Conservation (phyloP, 129 eudicot genomes). For the Pseudognaphalium luteoalbum region DNA sequence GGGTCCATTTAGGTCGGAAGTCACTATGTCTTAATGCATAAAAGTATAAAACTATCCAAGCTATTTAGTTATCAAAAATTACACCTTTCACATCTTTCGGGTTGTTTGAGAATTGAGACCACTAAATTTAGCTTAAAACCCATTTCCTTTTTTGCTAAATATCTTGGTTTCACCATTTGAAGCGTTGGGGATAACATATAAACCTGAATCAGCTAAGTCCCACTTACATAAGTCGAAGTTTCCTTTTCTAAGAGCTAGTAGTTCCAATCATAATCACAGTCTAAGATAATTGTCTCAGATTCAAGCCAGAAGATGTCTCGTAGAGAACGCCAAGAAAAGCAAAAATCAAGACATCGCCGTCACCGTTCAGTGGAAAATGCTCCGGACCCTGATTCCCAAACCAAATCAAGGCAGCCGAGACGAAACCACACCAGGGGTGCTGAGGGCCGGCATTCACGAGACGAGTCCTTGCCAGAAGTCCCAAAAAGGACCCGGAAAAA, state of each 20-base stretch:
- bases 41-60: no score
- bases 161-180: no score
- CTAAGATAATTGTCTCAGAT: conserved; percentile 20
- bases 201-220: no score
- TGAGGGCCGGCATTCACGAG: conserved; percentile 30
- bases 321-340: conserved; percentile 27
- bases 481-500: conserved; percentile 35
- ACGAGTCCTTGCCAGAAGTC: conserved; percentile 31
- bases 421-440: conserved; percentile 38
- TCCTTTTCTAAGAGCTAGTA: background rate
- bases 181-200: no score
- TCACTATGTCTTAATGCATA: background rate
- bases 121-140: no score
- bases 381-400: conserved; percentile 24
- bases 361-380: conserved; percentile 37
- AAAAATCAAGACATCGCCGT: conserved; percentile 29
- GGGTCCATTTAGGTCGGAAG: background rate
- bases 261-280: background rate
- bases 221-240: no score
- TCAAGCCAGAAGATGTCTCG: conserved; percentile 22
- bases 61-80: no score
- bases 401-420: conserved; percentile 38
- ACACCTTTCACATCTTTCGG: no score
- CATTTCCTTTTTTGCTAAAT: no score
- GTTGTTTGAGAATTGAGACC: no score